Percentiles rank a stretch among this genome's conserved stretches.
phyloP scores from a whole-genome alignment of 352 stramenopile species.

The Phytopythium oedochilum region DNA sequence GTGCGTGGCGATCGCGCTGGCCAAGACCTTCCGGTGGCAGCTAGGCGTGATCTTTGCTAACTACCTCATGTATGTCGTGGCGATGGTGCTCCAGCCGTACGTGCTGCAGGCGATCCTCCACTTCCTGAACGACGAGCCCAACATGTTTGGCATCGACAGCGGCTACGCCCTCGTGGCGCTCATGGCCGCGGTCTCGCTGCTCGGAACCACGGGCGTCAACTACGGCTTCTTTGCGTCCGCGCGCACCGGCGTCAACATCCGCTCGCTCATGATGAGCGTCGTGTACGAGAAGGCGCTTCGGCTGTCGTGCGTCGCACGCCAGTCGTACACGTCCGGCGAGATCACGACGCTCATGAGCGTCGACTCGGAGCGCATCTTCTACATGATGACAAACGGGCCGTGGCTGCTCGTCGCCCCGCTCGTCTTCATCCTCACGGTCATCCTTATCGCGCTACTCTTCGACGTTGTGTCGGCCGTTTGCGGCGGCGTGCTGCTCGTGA shows the following conservation, averaged over 20 bases:
- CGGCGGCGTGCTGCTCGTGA: conserved; percentile 13
- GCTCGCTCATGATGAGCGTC: conserved; percentile 28
- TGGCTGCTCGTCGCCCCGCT: conserved; percentile 22
- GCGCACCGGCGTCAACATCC: conserved; percentile 30
- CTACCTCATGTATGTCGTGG: conserved; percentile 23
- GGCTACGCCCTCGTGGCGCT: conserved; percentile 18
- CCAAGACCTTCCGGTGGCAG: conserved; percentile 19
- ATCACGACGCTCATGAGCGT: conserved; percentile 40
- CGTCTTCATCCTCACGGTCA: conserved; percentile 17
- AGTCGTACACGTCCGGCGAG: conserved; percentile 30
- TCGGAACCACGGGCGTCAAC: conserved; percentile 24
- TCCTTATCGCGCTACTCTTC: conserved; percentile 26
- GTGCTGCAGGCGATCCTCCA: conserved; percentile 22
- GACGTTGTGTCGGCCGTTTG: conserved; percentile 10
- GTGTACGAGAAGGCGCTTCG: conserved; percentile 54
- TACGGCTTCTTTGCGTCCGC: conserved; percentile 33
- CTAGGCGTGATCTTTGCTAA: conserved; percentile 16
- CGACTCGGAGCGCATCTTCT: conserved; percentile 37
- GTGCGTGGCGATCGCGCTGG: conserved; percentile 8
- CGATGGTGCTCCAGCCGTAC: conserved; percentile 24
- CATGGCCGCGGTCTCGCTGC: conserved; percentile 16
- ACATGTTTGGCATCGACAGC: conserved; percentile 20
- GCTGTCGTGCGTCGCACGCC: conserved; percentile 38
- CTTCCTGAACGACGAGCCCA: conserved; percentile 17
- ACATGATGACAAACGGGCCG: conserved; percentile 20